These are phyloP conservation scores for Candida manassasensis DNA, from an alignment of 805 yeast species.

Conservation along the genomic window DNA sequence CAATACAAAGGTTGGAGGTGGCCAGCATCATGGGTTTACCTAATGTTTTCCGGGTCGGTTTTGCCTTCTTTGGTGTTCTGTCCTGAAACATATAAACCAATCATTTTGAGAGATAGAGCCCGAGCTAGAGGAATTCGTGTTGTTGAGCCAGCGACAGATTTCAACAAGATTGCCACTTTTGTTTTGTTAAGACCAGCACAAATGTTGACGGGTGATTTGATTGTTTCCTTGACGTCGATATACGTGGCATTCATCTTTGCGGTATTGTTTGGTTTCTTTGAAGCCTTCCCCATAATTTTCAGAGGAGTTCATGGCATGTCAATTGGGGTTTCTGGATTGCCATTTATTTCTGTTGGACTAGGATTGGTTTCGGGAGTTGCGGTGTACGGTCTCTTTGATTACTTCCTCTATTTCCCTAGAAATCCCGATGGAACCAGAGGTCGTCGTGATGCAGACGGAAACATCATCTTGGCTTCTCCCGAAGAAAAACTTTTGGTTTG, in stretches of 20 bases:
- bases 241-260: conserved; percentile 75
- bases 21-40: conserved; percentile 56
- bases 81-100: conserved; percentile 78
- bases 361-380: conserved; percentile 58
- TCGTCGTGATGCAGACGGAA: conserved; percentile 53
- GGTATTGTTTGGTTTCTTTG: conserved; percentile 74
- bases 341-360: conserved; percentile 68
- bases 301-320: conserved; percentile 58
- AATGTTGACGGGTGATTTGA: conserved; percentile 72
- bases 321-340: conserved; percentile 59
- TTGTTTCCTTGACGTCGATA: conserved; percentile 62
- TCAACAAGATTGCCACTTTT: conserved; percentile 43
- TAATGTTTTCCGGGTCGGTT: conserved; percentile 61
- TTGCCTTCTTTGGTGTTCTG: conserved; percentile 45
- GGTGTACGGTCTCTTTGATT: conserved; percentile 48
- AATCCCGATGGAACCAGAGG: conserved; percentile 60
- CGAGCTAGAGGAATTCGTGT: conserved; percentile 51
- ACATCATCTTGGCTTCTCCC: conserved; percentile 51
- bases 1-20: conserved; percentile 65
- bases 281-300: conserved; percentile 73
- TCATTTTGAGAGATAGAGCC: conserved; percentile 58
- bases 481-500: conserved; percentile 58
- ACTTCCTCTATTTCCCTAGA: conserved; percentile 45
- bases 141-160: conserved; percentile 25
- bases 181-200: conserved; percentile 60